phyloP scores from a whole-genome alignment of 2,329 filamentous ascomycete species.

The Pseudopyrenochaeta lycopersici region DNA sequence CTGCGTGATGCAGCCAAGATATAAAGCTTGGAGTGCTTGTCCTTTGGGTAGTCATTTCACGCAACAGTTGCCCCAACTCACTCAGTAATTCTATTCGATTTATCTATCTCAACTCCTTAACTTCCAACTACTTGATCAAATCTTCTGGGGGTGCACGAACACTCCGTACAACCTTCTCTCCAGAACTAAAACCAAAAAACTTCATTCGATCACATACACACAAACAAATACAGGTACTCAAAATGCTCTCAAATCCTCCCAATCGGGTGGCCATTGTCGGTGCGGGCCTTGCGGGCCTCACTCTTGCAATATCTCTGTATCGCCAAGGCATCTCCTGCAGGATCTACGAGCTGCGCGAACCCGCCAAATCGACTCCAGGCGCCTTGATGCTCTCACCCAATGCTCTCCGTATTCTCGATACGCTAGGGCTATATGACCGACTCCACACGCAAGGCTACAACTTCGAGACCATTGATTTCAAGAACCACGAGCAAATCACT shows the following conservation, averaged over 20 bases:
- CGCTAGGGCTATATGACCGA: slow-evolving; percentile 57
- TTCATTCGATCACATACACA: neutral
- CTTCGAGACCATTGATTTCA: slow-evolving; percentile 58
- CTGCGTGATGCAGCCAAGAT: slow-evolving; percentile 3
- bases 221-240: neutral
- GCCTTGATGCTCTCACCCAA: slow-evolving; percentile 63
- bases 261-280: slow-evolving; percentile 56
- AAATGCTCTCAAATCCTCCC: slow-evolving; percentile 14
- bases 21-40: slow-evolving; percentile 5
- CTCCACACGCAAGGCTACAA: slow-evolving; percentile 57
- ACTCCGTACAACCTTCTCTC: neutral
- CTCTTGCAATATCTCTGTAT: slow-evolving; percentile 64
- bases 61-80: neutral
- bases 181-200: neutral
- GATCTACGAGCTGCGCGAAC: slow-evolving; percentile 31
- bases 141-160: neutral
- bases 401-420: slow-evolving; percentile 62
- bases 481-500: slow-evolving; percentile 47
- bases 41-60: neutral
- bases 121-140: neutral
- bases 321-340: slow-evolving; percentile 59
- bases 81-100: neutral
- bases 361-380: slow-evolving; percentile 46
- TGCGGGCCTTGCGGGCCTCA: slow-evolving; percentile 61
- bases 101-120: neutral